phyloP scores from a whole-genome alignment of 2,329 filamentous ascomycete species.

The Helicocarpus griseus region DNA sequence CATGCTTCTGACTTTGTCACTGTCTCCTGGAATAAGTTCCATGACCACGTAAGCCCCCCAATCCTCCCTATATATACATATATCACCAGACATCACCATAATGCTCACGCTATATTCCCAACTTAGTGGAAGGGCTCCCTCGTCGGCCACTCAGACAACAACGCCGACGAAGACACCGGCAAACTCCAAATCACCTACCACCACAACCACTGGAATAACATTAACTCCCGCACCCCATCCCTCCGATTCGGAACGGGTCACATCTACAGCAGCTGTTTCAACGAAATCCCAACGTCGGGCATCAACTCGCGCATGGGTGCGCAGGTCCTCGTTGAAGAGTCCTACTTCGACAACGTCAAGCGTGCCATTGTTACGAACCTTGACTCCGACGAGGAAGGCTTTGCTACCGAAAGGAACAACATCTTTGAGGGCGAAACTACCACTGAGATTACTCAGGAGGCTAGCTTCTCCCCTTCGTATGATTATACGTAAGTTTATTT shows the following conservation, averaged over 20 bases:
- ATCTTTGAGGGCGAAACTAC: background rate
- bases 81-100: background rate
- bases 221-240: constrained; percentile 10
- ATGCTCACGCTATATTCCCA: background rate
- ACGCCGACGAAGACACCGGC: constrained; percentile 18
- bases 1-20: constrained; percentile 38
- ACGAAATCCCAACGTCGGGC: constrained; percentile 24
- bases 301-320: constrained; percentile 36
- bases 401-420: constrained; percentile 1
- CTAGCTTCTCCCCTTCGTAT: background rate
- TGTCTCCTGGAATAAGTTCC: constrained; percentile 35
- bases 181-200: constrained; percentile 19
- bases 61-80: background rate
- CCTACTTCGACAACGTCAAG: constrained; percentile 21
- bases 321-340: constrained; percentile 35
- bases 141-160: constrained; percentile 20
- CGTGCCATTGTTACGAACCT: constrained; percentile 4
- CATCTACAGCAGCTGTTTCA: constrained; percentile 17
- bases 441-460: constrained; percentile 2
- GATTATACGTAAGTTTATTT: constrained; percentile 3
- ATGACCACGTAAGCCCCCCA: constrained; percentile 27
- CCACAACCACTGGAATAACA: constrained; percentile 18
- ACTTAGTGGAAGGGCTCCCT: constrained; percentile 15
- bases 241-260: constrained; percentile 8
- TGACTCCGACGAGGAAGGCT: constrained; percentile 1